Conservation (phyloP, 306 rosid species). For the Medicago truncatula region MtrunA17r5.0-ANR NC_053042.1:7485001-7485500, state of each 20-base stretch:
- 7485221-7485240: constrained; percentile 26
- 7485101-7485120: too few species aligned
- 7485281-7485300: constrained; percentile 36
- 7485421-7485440: not conserved
- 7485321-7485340: constrained; percentile 38
- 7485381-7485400: not conserved
- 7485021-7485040: too few species aligned
- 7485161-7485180: constrained; percentile 38
- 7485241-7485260: constrained; percentile 38
- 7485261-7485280: constrained; percentile 37
- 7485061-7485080: too few species aligned
- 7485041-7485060: too few species aligned
- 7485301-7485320: constrained; percentile 35
- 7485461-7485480: not conserved
- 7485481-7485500: not conserved
- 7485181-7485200: constrained; percentile 35
- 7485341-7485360: constrained; percentile 5
- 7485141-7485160: constrained; percentile 17
- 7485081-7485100: too few species aligned
- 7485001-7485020: too few species aligned
- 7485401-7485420: not conserved
- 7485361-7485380: constrained; percentile 5
- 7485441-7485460: not conserved
- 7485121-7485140: not conserved
- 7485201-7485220: constrained; percentile 28